These are phyloP conservation scores for Eremochloa ophiuroides DNA, from an alignment of 176 grass and related monocot species.

Conservation along the genomic window DNA sequence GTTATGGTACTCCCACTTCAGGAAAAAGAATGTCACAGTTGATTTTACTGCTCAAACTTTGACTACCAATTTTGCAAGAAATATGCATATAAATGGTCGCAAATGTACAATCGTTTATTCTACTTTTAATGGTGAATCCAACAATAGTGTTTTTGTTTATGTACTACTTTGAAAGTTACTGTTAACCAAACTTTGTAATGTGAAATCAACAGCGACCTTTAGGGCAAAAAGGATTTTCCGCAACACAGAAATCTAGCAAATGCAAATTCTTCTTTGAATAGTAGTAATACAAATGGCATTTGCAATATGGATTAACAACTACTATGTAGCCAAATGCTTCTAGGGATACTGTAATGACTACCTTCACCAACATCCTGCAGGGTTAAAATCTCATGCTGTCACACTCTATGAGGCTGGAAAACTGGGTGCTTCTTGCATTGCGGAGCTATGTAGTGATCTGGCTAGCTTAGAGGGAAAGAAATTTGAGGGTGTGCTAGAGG, in stretches of 20 bases:
- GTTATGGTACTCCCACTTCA: neutral
- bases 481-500: constrained; percentile 94
- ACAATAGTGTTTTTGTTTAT: neutral
- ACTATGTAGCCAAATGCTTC: constrained; percentile 2
- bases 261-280: constrained; percentile 10
- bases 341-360: neutral
- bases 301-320: neutral
- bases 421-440: constrained; percentile 86
- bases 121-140: neutral
- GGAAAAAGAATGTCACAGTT: neutral
- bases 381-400: constrained; percentile 97
- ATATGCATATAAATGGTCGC: neutral
- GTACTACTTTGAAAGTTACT: neutral
- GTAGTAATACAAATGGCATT: neutral
- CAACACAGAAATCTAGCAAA: neutral
- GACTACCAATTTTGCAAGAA: neutral
- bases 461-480: constrained; percentile 91
- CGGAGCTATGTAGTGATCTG: constrained; percentile 81
- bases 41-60: neutral
- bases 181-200: neutral
- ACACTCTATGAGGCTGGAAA: constrained; percentile 99
- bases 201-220: neutral
- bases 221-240: neutral
- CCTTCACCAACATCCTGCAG: constrained; percentile 48
- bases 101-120: neutral